Evolutionary conservation across 179 eudicot genomes (phyloP), one percentile per base, ranked within the genome.

Genomic region (Sideroxylon spinosum): DNA sequence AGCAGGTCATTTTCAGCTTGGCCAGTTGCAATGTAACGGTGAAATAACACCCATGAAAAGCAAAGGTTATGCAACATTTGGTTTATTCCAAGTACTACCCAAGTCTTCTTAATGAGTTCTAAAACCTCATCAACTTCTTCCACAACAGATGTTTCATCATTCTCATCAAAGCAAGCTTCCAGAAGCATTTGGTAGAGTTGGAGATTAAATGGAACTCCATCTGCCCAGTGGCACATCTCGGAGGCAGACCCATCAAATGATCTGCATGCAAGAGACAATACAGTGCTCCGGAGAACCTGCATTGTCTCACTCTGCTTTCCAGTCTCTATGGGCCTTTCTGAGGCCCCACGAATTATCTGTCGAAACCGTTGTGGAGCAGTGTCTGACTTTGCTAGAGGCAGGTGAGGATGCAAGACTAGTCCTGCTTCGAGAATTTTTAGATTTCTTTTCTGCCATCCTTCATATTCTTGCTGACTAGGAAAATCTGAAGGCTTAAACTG

Each of bases 201-300:
- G 66, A 93, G 88, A 85, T 93, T 95, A 68, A 95, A 77, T 0
- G 98, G 98, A 77, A 86, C 80, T 57, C 98, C 98, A 87, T 95
- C 98, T n/a, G 94, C 98, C 98, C 98, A 95, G 72, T 95, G 98
- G 68, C 94, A 91, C 49, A 70, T 66, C 74, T 85, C 94, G 14
- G 97, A 81, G 56, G 74, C 72, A 76, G 88, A 81, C 62, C 89
- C 97, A 71, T 93, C 94, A 80, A 80, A 83, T 72, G 98, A 89
- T 88, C 99, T 86, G 83, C 87, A 88, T 7, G 97, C 91, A 78
- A 93, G 95, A 62, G 93, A 85, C 86, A 86, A 83, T 5, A 89
- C 91, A 64, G 81, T 77, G 29, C 71, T 87, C 25, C 92, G 88
- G 61, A 95, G 87, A 52, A 67, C 78, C 65, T 86, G 89, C 91